Conservation (phyloP, 2,329 filamentous ascomycete genomes). For the Verticillium zaregamsianum region DNA sequence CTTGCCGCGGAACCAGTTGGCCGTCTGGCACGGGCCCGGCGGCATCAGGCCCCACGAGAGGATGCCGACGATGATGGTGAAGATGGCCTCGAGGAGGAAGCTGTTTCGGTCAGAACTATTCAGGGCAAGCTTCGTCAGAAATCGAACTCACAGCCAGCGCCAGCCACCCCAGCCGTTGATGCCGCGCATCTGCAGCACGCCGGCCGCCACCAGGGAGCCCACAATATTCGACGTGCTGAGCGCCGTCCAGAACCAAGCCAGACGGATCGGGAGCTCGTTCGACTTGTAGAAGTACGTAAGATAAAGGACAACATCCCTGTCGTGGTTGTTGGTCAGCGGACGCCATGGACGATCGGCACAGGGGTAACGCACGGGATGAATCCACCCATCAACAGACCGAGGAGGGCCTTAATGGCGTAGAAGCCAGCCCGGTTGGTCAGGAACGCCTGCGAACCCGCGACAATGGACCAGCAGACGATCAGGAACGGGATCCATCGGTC, state of each 20-base stretch:
- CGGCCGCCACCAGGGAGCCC: constrained; percentile 44
- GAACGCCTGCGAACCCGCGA: constrained; percentile 32
- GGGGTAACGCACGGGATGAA: constrained; percentile 38
- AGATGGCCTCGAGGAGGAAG: constrained; percentile 48
- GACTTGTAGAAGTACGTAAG: constrained; percentile 28
- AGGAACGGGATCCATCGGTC: constrained; percentile 40
- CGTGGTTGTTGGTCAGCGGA: not conserved
- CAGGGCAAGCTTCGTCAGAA: too few species aligned
- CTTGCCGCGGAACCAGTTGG: constrained; percentile 52
- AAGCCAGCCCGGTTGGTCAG: constrained; percentile 31
- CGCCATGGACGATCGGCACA: not conserved
- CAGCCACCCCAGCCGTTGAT: constrained; percentile 32
- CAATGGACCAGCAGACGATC: constrained; percentile 35
- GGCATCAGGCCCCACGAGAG: constrained; percentile 42
- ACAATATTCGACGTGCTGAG: constrained; percentile 19
- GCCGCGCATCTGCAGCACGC: constrained; percentile 29
- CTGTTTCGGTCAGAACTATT: constrained; percentile 5
- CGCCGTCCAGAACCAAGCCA: constrained; percentile 25
- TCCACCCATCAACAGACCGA: constrained; percentile 45
- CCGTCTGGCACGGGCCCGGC: constrained; percentile 43
- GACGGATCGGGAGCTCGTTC: constrained; percentile 21
- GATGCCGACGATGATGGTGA: constrained; percentile 36
- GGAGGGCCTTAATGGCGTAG: constrained; percentile 34
- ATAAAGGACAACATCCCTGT: constrained; percentile 23
- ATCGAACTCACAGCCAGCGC: constrained; percentile 31